Percentiles rank a stretch among this genome's conserved stretches.
These are phyloP conservation scores for Exutisphaerella laricina DNA, from an alignment of 2,329 filamentous ascomycete species.

Conservation along the genomic window DNA sequence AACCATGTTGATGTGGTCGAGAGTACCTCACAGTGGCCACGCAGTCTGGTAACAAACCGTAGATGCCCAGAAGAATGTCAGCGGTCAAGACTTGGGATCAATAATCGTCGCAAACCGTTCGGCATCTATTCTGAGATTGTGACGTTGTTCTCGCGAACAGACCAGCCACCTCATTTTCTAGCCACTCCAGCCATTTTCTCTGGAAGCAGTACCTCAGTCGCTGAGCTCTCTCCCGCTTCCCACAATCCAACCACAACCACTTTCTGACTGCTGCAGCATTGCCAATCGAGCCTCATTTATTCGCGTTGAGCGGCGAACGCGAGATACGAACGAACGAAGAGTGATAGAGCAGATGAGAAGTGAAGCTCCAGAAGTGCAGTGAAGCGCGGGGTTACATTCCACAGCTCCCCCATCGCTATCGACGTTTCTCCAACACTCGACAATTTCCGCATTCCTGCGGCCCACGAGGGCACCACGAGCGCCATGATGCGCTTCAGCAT, in stretches of 20 bases:
- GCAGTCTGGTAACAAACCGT: no score
- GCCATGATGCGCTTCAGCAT: constrained; percentile 21
- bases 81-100: no score
- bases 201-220: neutral
- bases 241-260: constrained; percentile 1
- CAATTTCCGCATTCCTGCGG: constrained; percentile 2
- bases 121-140: neutral
- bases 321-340: no score
- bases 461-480: constrained; percentile 5
- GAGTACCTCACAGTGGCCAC: no score
- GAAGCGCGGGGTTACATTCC: constrained; percentile 8
- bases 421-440: neutral
- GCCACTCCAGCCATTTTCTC: constrained; percentile 1
- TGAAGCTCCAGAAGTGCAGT: constrained; percentile 8
- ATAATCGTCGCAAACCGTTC: neutral
- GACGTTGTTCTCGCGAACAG: constrained; percentile 1
- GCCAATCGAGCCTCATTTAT: no score
- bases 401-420: neutral
- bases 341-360: no score
- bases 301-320: no score
- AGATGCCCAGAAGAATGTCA: no score
- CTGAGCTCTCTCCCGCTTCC: neutral
- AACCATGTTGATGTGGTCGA: no score
- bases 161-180: neutral
- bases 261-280: neutral